Conservation (phyloP, 2,329 filamentous ascomycete genomes). For the Zelopaecilomyces penicillatus region DNA sequence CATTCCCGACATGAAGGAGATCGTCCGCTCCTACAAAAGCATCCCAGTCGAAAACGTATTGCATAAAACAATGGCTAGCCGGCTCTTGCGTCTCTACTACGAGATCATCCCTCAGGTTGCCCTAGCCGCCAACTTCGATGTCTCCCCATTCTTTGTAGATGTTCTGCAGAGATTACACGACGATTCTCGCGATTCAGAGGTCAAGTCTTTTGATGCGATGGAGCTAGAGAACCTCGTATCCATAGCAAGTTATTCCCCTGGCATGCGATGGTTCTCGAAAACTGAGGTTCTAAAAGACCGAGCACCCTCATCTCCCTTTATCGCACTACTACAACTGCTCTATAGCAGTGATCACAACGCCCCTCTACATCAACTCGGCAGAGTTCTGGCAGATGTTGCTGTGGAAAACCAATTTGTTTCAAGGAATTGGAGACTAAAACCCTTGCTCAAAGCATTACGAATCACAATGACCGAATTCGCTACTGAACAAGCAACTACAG, state of each 20-base stretch:
- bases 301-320: conserved; percentile 51
- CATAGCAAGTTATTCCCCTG: conserved; percentile 71
- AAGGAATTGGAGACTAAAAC: conserved; percentile 37
- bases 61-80: conserved; percentile 70
- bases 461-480: conserved; percentile 13
- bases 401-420: conserved; percentile 60
- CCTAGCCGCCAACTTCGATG: conserved; percentile 78
- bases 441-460: conserved; percentile 32
- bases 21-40: conserved; percentile 65
- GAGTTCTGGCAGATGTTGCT: conserved; percentile 52
- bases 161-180: conserved; percentile 55
- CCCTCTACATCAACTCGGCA: conserved; percentile 37
- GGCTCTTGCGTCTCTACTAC: conserved; percentile 77
- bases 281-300: conserved; percentile 47
- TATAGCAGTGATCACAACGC: conserved; percentile 22
- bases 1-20: conserved; percentile 73
- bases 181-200: conserved; percentile 39
- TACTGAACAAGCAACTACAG: conserved; percentile 23
- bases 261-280: conserved; percentile 87
- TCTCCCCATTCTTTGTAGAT: conserved; percentile 66
- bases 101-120: conserved; percentile 71
- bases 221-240: conserved; percentile 75
- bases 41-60: conserved; percentile 61
- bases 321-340: conserved; percentile 52
- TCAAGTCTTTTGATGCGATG: conserved; percentile 52